These are phyloP conservation scores for Lactuca saligna DNA, from an alignment of 129 eudicot genomes.

Conservation along the genomic window DNA sequence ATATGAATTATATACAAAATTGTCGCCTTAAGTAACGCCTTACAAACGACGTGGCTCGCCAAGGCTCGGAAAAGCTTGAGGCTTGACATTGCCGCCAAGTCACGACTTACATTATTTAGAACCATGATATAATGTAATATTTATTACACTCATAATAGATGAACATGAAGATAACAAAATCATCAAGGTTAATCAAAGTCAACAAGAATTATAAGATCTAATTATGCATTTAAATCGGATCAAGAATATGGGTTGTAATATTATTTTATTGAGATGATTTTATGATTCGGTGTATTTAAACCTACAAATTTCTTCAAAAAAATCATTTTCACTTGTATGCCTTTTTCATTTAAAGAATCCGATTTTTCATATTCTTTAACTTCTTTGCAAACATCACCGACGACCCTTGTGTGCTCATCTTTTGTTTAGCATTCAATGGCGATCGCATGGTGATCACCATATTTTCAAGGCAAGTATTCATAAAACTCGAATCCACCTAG, in stretches of 20 bases:
- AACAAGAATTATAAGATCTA: conserved; percentile 20
- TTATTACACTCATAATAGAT: background rate
- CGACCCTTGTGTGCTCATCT: conserved; percentile 79
- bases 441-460: conserved; percentile 63
- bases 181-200: background rate
- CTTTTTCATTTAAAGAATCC: conserved; percentile 91
- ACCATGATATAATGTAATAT: too few relatives aligned
- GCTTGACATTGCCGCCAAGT: too few relatives aligned
- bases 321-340: conserved; percentile 85
- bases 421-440: conserved; percentile 86
- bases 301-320: conserved; percentile 78
- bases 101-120: too few relatives aligned
- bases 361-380: conserved; percentile 66
- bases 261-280: conserved; percentile 60
- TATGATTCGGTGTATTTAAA: conserved; percentile 59
- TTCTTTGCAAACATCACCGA: conserved; percentile 58
- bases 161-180: background rate
- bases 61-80: too few relatives aligned
- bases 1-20: too few relatives aligned
- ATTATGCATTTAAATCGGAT: conserved; percentile 16
- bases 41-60: too few relatives aligned
- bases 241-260: conserved; percentile 24
- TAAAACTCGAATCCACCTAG: conserved; percentile 69
- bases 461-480: conserved; percentile 68
- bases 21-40: too few relatives aligned